A percentile compares a stretch with the other conserved stretches of the same genome.
phyloP scores from a whole-genome alignment of 352 stramenopile genomes.

The Globisporangium heterothallicum region DNA sequence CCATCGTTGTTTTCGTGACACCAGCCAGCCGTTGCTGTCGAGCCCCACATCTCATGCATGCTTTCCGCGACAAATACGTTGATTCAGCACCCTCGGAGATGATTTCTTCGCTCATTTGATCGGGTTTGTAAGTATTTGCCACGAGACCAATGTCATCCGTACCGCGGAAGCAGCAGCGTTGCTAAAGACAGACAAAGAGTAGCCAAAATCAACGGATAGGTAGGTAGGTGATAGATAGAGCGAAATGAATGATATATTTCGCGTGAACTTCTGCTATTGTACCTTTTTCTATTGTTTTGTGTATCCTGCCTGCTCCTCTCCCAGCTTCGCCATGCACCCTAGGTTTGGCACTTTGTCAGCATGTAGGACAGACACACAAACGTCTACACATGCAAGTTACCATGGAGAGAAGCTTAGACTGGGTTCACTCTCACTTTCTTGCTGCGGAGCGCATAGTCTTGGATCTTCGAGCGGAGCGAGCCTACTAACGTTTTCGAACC shows the following conservation, averaged over 20 bases:
- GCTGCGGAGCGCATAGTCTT: slow-evolving; percentile 35
- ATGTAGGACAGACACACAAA: neutral
- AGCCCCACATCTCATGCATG: neutral
- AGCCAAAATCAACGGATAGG: slow-evolving; percentile 14
- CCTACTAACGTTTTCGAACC: slow-evolving; percentile 41
- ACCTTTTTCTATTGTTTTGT: slow-evolving; percentile 7
- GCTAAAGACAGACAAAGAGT: neutral
- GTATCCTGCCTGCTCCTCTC: neutral
- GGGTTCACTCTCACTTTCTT: slow-evolving; percentile 54
- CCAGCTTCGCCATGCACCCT: neutral
- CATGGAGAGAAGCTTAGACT: slow-evolving; percentile 20
- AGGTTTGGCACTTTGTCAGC: neutral
- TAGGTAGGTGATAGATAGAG: slow-evolving; percentile 27
- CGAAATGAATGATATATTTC: slow-evolving; percentile 27
- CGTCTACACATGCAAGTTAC: slow-evolving; percentile 9
- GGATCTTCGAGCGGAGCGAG: slow-evolving; percentile 39
- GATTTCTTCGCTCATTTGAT: slow-evolving; percentile 80
- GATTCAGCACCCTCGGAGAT: slow-evolving; percentile 49
- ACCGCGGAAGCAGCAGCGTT: slow-evolving; percentile 19
- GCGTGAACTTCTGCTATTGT: slow-evolving; percentile 7
- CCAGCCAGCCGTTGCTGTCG: too few species aligned
- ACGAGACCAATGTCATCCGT: slow-evolving; percentile 54
- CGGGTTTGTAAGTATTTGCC: slow-evolving; percentile 70
- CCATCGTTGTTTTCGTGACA: neutral
- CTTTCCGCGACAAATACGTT: neutral